Conservation (phyloP, 108 stramenopile genomes). For the Cyclotella choctawhatcheeana region DNA sequence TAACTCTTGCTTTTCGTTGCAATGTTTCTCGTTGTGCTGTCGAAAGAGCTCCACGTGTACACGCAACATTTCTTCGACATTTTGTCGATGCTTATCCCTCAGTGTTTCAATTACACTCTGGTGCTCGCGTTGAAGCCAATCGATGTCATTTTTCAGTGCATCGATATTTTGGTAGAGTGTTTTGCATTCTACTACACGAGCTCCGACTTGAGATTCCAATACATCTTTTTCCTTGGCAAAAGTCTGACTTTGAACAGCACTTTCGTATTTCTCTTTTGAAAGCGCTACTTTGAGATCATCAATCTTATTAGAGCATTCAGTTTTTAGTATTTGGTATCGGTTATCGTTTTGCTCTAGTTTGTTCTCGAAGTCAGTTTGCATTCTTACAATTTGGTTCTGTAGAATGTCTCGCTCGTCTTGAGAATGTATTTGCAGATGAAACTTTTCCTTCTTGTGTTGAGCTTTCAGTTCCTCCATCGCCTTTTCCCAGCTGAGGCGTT, state of each 20-base stretch:
- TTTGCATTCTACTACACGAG: conserved; percentile 15
- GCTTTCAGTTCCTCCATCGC: conserved; percentile 39
- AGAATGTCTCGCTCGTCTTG: conserved; percentile 32
- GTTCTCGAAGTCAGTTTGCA: conserved; percentile 21
- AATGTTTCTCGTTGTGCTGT: conserved; percentile 1
- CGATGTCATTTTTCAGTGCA: background rate
- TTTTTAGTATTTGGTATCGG: conserved; percentile 11
- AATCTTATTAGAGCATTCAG: conserved; percentile 19
- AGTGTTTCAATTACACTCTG: conserved; percentile 6
- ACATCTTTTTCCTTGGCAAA: conserved; percentile 7
- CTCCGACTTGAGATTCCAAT: conserved; percentile 13
- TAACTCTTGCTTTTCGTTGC: background rate
- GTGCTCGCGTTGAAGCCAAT: background rate
- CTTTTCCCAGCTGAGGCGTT: conserved; percentile 32
- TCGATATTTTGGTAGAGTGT: background rate
- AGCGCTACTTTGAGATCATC: conserved; percentile 24
- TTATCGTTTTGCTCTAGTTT: conserved; percentile 20
- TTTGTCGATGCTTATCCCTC: conserved; percentile 4
- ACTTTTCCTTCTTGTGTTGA: conserved; percentile 20
- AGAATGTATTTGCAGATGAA: conserved; percentile 7
- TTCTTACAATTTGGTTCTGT: conserved; percentile 17
- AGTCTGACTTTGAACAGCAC: conserved; percentile 26
- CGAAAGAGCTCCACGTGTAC: conserved; percentile 17
- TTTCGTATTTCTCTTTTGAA: conserved; percentile 31
- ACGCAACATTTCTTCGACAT: conserved; percentile 19